A percentile compares a stretch with the other conserved stretches of the same genome.
phyloP scores from a whole-genome alignment of 2,329 filamentous ascomycete genomes.

The Blastomyces percursus region DNA sequence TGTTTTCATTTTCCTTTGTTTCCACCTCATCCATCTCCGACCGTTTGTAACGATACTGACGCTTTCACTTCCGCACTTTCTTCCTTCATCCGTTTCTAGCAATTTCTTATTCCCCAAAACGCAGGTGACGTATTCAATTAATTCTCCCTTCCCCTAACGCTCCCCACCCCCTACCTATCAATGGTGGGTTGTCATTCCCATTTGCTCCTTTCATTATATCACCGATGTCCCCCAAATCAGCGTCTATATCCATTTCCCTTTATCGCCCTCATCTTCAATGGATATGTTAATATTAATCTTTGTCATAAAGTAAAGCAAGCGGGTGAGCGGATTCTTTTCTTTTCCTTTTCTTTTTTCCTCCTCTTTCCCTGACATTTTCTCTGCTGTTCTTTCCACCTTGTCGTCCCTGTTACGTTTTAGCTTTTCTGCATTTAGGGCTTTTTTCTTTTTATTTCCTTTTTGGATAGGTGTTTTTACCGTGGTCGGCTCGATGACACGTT shows the following conservation, averaged over 20 bases:
- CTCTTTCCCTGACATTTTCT: not conserved
- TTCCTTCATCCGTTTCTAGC: not conserved
- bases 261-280: not conserved
- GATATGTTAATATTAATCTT: not conserved
- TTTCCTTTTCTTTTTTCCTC: too few relatives aligned
- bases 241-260: not conserved
- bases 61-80: not conserved
- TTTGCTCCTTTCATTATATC: not conserved
- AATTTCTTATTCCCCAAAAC: not conserved
- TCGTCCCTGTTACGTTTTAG: not conserved
- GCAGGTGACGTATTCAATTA: not conserved
- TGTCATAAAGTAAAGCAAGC: not conserved
- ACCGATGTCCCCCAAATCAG: not conserved
- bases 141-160: too few relatives aligned
- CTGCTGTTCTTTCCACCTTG: not conserved
- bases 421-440: not conserved
- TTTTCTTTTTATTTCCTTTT: not conserved
- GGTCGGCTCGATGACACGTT: not conserved
- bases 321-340: not conserved
- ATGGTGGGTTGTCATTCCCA: not conserved
- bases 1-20: not conserved
- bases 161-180: not conserved
- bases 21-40: not conserved
- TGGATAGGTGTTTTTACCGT: not conserved
- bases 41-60: conserved; percentile 7